Percentiles rank a stretch among this genome's conserved stretches.
phyloP scores from a whole-genome alignment of 1,284 basidiomycete genomes.

The Limonomyces culmigenus region DNA sequence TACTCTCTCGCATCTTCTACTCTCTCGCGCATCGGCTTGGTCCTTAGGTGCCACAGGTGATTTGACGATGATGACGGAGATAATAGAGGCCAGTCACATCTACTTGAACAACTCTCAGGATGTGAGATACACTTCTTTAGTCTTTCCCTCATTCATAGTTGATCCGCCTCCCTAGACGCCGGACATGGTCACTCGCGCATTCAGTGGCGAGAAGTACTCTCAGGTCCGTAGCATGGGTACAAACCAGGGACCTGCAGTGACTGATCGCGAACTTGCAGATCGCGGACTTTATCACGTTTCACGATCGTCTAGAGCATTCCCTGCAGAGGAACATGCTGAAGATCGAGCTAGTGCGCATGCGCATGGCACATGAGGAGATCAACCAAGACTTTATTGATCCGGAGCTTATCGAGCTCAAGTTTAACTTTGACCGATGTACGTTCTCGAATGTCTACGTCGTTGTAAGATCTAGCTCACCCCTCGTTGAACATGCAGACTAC shows the following conservation, averaged over 20 bases:
- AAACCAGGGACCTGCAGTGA: too few species aligned
- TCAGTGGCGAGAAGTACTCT: conserved; percentile 62
- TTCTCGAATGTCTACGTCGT: conserved; percentile 5
- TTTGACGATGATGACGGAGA: conserved; percentile 52
- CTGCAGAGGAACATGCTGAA: conserved; percentile 64
- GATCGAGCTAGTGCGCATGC: conserved; percentile 69
- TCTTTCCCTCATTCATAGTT: conserved; percentile 4
- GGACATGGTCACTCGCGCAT: conserved; percentile 63
- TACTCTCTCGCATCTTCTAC: conserved; percentile 66
- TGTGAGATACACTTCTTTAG: conserved; percentile 23
- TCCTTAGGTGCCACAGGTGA: conserved; percentile 57
- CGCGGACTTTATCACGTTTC: conserved; percentile 64
- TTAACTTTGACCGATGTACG: conserved; percentile 64
- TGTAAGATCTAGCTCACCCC: background rate
- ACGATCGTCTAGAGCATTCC: conserved; percentile 63
- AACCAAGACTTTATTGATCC: conserved; percentile 53
- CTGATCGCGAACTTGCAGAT: conserved; percentile 37
- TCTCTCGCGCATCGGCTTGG: conserved; percentile 67
- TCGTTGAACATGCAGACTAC: conserved; percentile 18
- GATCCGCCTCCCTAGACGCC: conserved; percentile 36
- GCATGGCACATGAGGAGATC: conserved; percentile 55
- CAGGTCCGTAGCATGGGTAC: conserved; percentile 36
- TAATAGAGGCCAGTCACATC: conserved; percentile 61
- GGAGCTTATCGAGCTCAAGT: conserved; percentile 70
- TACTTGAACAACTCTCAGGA: conserved; percentile 64